Base-by-base conservation (phyloP, 129 eudicot genomes). In the Flaveria ramosissima region DNA sequence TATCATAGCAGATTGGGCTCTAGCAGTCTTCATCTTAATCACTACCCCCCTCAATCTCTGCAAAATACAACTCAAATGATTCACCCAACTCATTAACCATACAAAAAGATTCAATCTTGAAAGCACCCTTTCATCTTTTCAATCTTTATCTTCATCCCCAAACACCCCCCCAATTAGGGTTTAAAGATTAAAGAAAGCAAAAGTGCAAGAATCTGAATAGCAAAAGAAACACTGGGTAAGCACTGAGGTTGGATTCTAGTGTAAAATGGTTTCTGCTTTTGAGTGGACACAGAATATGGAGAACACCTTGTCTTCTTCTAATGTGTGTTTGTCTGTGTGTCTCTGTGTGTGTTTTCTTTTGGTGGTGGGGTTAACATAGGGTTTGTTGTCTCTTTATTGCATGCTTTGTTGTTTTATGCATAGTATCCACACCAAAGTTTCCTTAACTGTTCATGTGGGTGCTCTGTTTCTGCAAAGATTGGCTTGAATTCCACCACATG, bases 1-100 rank as follows among this genome's bases (percentile, higher is more conserved):
- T 80, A 77, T 23, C 89, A 66, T 82, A 80, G 85, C 89, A 84
- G 85, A 74, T 85, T 83, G 86, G 84, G 75, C 73, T 77, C 82
- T 47, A n/a, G 68, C 68, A 74, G 83, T 83, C 86, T 81, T 78
- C 57, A 83, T 80, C 80, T 75, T 74, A 83, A 84, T 83, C 85
- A 80, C 85, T 80, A 78, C 92, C 39, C 41, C 66, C 81, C 53
- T 76, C 80, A 65, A 26, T 74, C 75, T 68, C 76, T 67, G 51
- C 72, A 55, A 55, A 73, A 48, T 56, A 45, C 77, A 71, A 78
- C 80, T 71, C 80, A 75, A 46, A 80, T 66, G 69, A 73, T 50
- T 73, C 73, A 76, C 50, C 76, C 80, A 66, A 36, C 41, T 36
- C 41, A 36, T 36, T 36, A 36, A 36, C 41, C 41, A 76, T 50